Evolutionary conservation across 129 eudicot genomes (phyloP), one percentile per base, ranked within the genome.

Genomic region (Ambrosia trifida): DNA sequence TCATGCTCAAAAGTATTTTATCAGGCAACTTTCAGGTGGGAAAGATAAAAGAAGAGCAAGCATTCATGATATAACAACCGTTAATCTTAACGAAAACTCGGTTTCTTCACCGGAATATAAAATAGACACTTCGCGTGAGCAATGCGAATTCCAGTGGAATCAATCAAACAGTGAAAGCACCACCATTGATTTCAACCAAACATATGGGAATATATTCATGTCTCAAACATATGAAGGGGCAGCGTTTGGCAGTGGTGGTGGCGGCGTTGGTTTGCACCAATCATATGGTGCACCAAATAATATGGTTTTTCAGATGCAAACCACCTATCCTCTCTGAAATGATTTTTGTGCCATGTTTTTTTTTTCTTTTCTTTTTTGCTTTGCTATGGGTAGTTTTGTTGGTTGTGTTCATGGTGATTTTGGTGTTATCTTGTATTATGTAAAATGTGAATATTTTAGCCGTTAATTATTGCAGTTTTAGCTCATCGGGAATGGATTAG

Each of bases 1-100:
- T 82, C 98, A 93, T 83, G 98, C 98, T 62, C 96, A 93, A 19
- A 93, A 93, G 82, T 93, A 93, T 79, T 93, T 87, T 81, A 93
- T 93, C 69, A 73, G 96, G 72, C 98, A 89, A 62, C 92, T 89
- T 36, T 87, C 98, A 0, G 90, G 96, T 4, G 95, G 96, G 54
- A 93, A 93, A 70, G 96, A 89, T 78, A 93, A 93, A 79, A 79
- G 98, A 78, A 80, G 96, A 72, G 96, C 98, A 12, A 93, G 98
- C 76, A 93, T 93, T 75, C 98, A 93, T 49, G 98, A 92, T 65
- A 93, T 93, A 53, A 93, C 96, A 3, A 87, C 96, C 0, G 90
- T 89, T 7, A 87, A 84, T 79, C 87, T 93, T 13, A 70, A 68
- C 8, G 92, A 89, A 32, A 73, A 72, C 58, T 76, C 80, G 31